Evolutionary conservation across 805 yeast species (phyloP), one percentile per base, ranked within the genome.

Genomic region (Saccharomyces eubayanus): DNA sequence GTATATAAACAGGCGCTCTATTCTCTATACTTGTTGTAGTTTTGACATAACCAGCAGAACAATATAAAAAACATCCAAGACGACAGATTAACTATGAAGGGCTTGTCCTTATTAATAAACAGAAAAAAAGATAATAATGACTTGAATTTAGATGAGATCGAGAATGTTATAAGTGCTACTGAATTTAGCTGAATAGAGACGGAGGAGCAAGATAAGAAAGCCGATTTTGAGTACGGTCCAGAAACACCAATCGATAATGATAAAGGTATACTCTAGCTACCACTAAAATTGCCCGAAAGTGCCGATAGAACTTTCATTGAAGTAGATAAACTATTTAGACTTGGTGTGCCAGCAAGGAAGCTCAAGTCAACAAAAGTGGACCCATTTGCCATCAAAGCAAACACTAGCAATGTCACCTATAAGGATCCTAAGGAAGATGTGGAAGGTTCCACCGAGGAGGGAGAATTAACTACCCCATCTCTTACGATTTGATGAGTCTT

Each of bases 211-310:
- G 40, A 20, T 14, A 52, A 47, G 30, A 28, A 45, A 11, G 45
- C 54, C n/a, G 53, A 28, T 20, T 21, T 57, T 31, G 57, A 57
- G 43, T 55, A 51, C 49, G 54, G 54, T 11, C 48, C 49, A 12
- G 47, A n/a, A 48, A 36, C 47, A 9, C 31, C 49, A 24, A 50
- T 40, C 20, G 58, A 50, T 41, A 51, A 52, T 2, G 51, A 50
- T 30, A 49, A 47, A 10, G 21, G 14, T 31, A 31, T n/a, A n/a
- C n/a, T n/a, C n/a, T n/a, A n/a, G n/a, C n/a, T n/a, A n/a, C n/a
- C n/a, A n/a, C n/a, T n/a, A n/a, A n/a, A n/a, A n/a, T n/a, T 82
- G 50, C 87, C 88, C 9, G 88, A 83, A 65, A 78, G 85, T 28
- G 73, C 73, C 59, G 77, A 75, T 49, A 74, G 83, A 65, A 79